Percentiles rank a stretch among this genome's conserved stretches.
phyloP scores from a whole-genome alignment of 2,329 filamentous ascomycete genomes.

The Fusarium sp. region DNA sequence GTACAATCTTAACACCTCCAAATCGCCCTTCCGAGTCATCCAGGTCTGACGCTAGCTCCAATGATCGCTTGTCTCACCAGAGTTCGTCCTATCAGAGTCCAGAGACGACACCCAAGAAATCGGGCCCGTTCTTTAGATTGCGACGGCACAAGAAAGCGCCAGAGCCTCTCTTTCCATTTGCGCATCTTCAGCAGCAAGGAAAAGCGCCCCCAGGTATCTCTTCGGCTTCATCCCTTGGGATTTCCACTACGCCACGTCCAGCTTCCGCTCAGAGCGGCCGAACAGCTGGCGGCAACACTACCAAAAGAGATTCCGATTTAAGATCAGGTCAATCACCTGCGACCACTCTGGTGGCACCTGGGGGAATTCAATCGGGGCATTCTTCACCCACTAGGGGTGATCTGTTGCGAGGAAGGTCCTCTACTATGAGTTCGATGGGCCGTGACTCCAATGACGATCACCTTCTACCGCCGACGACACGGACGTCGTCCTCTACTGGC shows the following conservation, averaged over 20 bases:
- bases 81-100: constrained; percentile 65
- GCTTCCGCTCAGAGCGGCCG: constrained; percentile 48
- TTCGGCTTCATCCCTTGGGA: constrained; percentile 55
- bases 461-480: constrained; percentile 71
- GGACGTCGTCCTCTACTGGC: constrained; percentile 88
- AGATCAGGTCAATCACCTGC: constrained; percentile 53
- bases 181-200: constrained; percentile 80
- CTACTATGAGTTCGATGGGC: constrained; percentile 85
- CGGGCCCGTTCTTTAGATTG: constrained; percentile 82
- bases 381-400: constrained; percentile 74
- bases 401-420: constrained; percentile 79
- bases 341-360: constrained; percentile 57
- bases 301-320: constrained; percentile 27
- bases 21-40: constrained; percentile 76
- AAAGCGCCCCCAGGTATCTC: constrained; percentile 51
- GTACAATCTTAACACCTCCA: constrained; percentile 59
- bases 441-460: constrained; percentile 77
- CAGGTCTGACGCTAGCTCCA: constrained; percentile 84
- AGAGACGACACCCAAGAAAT: constrained; percentile 68
- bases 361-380: constrained; percentile 61
- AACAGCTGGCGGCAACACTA: constrained; percentile 31
- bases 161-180: constrained; percentile 83
- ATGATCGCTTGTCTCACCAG: constrained; percentile 68
- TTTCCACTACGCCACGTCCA: constrained; percentile 47
- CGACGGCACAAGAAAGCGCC: constrained; percentile 79